A percentile compares a stretch with the other conserved stretches of the same genome.
Conservation (phyloP, 2,329 filamentous ascomycete genomes). For the Myriosclerotinia curreyana region DNA sequence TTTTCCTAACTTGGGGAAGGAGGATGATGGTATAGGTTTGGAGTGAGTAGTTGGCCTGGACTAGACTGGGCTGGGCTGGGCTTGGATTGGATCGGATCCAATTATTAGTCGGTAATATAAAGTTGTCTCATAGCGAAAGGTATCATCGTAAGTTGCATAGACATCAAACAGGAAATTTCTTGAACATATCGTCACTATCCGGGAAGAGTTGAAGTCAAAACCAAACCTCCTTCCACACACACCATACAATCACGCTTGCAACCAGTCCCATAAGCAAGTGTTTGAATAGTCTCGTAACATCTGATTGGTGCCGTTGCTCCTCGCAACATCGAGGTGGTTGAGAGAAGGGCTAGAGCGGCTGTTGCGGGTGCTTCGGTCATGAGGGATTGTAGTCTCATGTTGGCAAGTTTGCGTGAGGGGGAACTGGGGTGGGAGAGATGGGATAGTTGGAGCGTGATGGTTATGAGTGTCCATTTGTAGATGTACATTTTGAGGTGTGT, state of each 20-base stretch:
- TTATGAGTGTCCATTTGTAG: neutral
- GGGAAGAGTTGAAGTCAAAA: neutral
- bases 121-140: too few species aligned
- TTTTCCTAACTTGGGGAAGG: too few species aligned
- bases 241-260: neutral
- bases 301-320: conserved; percentile 4
- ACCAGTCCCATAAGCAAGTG: neutral
- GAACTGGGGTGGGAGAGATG: neutral
- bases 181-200: neutral
- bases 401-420: neutral
- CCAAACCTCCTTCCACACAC: neutral
- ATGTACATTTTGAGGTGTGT: neutral
- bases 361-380: neutral
- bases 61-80: too few species aligned
- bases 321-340: neutral
- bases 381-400: neutral
- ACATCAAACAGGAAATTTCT: neutral
- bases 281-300: neutral
- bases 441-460: neutral
- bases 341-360: neutral
- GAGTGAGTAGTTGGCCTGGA: too few species aligned
- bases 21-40: neutral
- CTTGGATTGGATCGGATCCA: too few species aligned
- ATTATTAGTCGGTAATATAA: too few species aligned
- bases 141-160: neutral